Base-by-base conservation (phyloP, 805 yeast species). In the Starmerella khaoyaiensis region DNA sequence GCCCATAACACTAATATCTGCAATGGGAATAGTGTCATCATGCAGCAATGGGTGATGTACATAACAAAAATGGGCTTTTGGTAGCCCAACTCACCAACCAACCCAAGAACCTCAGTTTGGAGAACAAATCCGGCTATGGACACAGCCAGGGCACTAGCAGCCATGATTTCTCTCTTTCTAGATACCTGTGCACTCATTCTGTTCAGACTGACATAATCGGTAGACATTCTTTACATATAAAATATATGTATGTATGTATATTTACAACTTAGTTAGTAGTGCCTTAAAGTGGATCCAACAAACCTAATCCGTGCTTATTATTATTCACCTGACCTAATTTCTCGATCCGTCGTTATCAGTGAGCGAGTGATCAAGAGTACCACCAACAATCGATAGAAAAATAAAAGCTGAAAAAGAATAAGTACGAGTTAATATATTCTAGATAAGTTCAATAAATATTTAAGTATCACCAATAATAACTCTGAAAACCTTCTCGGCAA, bases 81-180 rank as follows among this genome's bases (percentile, higher is more conserved):
- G 55, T 72, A 82, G 3, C 66, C 68, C 6, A 62, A 53, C 21
- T 64, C 61, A 52, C 80, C 77, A 5, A 82, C 65, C 39, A 74
- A 74, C 5, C 82, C 68, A 2, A 93, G 80, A 42, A 76, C 62
- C 54, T 82, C 94, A 0, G 94, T 82, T 53, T 82, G 94, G 12
- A 67, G 51, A 4, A 83, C 84, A 58, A 83, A 83, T 3, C 84
- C 51, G 6, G 70, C 50, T 41, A 75, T 46, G 0, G 78, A 69
- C 1, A 71, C 40, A 1, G 64, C 11, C 28, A 75, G 66, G 2
- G 78, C 62, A 1, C 59, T 45, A 3, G 61, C 57, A 4, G 75
- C 72, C 45, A 68, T 63, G 4, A 60, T 41, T 27, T 52, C 54
- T n/a, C 71, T 51, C 39, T 61, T 65, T 26, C 52, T 36, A 9